phyloP scores from a whole-genome alignment of 169 alveolate species.

The Plasmodium relictum region DNA sequence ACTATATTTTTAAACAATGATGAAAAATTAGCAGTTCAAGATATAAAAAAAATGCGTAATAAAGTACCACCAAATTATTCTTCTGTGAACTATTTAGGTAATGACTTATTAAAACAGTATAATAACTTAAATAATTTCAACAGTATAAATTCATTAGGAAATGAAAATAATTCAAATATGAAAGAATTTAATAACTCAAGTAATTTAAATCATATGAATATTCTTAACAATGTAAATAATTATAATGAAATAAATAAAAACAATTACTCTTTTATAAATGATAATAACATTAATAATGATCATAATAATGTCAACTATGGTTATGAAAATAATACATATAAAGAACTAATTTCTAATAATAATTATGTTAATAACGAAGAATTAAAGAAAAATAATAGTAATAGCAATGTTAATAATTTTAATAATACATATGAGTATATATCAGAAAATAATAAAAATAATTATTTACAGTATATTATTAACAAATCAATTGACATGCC shows the following conservation, averaged over 20 bases:
- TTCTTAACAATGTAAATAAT: neutral
- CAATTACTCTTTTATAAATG: neutral
- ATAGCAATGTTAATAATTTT: slow-evolving; percentile 9
- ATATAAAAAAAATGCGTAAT: slow-evolving; percentile 6
- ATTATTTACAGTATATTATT: neutral
- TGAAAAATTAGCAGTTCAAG: neutral
- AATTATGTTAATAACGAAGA: neutral
- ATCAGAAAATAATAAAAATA: slow-evolving; percentile 18
- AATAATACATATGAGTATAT: slow-evolving; percentile 23
- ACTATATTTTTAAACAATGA: neutral
- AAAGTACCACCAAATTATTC: slow-evolving; percentile 9
- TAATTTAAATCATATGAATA: neutral
- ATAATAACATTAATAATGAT: neutral
- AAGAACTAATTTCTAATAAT: slow-evolving; percentile 1
- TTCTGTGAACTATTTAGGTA: slow-evolving; percentile 3
- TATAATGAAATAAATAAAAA: slow-evolving; percentile 16
- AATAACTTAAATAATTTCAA: neutral
- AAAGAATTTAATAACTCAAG: neutral
- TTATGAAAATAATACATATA: neutral
- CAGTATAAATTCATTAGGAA: neutral
- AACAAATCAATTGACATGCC: neutral
- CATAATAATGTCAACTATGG: neutral
- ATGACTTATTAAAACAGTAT: neutral
- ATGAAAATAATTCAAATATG: neutral
- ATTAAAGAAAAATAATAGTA: neutral